Base-by-base conservation (phyloP, 768 basidiomycete species). In the Mycena amicta region DNA sequence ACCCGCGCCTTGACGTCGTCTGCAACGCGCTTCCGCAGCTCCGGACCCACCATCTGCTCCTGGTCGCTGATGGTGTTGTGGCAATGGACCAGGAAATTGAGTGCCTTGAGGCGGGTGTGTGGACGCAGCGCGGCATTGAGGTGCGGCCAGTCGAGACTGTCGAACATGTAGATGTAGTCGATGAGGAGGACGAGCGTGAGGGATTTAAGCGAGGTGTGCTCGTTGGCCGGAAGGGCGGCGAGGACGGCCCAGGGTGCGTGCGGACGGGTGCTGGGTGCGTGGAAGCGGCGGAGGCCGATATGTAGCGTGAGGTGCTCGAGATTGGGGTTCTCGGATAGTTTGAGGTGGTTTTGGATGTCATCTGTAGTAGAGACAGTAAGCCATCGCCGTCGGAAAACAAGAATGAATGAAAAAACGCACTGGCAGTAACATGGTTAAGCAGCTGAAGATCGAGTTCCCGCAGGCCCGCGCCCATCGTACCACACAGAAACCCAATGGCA, bases 161-260 rank as follows among this genome's bases (percentile, higher is more conserved):
- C 43, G 22, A 45, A 23, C 43, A 57, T 23, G 12, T 54, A 47
- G 28, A 51, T 23, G 25, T 27, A 4, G 29, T 62, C 53, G 49
- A 62, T 28, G 6, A 25, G 27, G 30, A 62, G 61, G 27, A 51
- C 56, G 39, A 62, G 33, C 11, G 61, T 58, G 52, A 62, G 56
- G 5, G 53, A 50, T 20, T 5, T 40, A 20, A 58, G 26, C 8
- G 31, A 16, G n/a, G 39, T 43, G n/a, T 5, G 46, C 6, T 15
- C 20, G n/a, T n/a, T n/a, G n/a, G n/a, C n/a, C n/a, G n/a, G n/a
- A n/a, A n/a, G n/a, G 18, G 49, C 40, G 4, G 40, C 28, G n/a
- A 62, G 61, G 25, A 62, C 23, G 0, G 41, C 56, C 53, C 47
- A 55, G 20, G 61, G 53, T 16, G 53, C 56, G 27, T 50, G 46